Conservation (phyloP, 2,329 filamentous ascomycete genomes). For the Grosmannia huntii region DNA sequence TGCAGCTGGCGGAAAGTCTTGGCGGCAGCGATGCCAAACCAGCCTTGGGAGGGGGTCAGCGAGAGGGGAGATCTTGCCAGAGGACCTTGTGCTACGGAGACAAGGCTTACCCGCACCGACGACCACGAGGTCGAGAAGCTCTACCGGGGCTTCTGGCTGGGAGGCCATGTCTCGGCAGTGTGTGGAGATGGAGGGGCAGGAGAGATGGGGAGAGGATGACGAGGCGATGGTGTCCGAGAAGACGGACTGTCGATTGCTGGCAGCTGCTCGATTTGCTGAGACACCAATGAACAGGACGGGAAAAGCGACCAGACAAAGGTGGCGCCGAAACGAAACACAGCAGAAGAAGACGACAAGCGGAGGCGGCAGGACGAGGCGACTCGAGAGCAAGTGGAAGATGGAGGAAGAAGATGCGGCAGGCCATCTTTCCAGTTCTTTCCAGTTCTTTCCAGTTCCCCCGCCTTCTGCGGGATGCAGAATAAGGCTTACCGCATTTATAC, state of each 20-base stretch:
- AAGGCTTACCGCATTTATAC: neutral
- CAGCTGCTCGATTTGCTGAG: no score
- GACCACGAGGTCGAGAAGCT: conserved; percentile 33
- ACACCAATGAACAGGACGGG: no score
- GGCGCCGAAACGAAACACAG: no score
- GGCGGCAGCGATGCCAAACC: conserved; percentile 42
- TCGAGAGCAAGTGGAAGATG: neutral
- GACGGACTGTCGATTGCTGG: neutral
- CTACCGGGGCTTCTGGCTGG: conserved; percentile 18
- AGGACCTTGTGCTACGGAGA: neutral
- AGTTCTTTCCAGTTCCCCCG: neutral
- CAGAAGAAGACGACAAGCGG: no score
- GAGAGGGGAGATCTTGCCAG: neutral
- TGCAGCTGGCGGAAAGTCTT: conserved; percentile 49
- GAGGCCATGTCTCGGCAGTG: neutral
- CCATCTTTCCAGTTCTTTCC: neutral
- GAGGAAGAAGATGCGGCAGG: neutral
- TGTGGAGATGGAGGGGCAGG: neutral
- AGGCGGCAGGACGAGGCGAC: neutral
- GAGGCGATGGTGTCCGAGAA: neutral
- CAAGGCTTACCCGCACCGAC: conserved; percentile 39
- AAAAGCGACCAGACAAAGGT: no score
- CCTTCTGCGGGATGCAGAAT: neutral
- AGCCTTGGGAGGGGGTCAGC: conserved; percentile 10
- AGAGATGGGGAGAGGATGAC: neutral